phyloP scores from a whole-genome alignment of 805 yeast species.

The Starmerella potacharoeniae region DNA sequence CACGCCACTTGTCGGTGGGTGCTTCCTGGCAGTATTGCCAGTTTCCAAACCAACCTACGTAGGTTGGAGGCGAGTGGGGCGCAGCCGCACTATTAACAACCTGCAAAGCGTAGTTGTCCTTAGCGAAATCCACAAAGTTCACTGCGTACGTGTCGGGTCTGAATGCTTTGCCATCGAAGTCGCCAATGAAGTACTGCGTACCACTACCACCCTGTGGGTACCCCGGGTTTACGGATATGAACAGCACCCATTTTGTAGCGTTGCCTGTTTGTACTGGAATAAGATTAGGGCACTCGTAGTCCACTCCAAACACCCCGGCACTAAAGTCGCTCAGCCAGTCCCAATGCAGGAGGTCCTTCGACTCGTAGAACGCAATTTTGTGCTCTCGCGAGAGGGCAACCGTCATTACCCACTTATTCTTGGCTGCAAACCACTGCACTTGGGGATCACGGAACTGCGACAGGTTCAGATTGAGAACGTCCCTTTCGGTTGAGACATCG shows the following conservation, averaged over 20 bases:
- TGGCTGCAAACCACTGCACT: slow-evolving; percentile 17
- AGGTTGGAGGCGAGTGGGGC: slow-evolving; percentile 19
- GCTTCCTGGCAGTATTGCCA: slow-evolving; percentile 33
- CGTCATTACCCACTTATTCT: slow-evolving; percentile 17
- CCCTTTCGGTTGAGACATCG: slow-evolving; percentile 26
- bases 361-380: slow-evolving; percentile 16
- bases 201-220: slow-evolving; percentile 34
- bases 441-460: slow-evolving; percentile 21
- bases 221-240: slow-evolving; percentile 36
- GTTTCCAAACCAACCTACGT: slow-evolving; percentile 35
- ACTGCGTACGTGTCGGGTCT: slow-evolving; percentile 25
- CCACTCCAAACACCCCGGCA: slow-evolving; percentile 27
- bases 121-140: slow-evolving; percentile 30
- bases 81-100: slow-evolving; percentile 23
- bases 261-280: slow-evolving; percentile 27
- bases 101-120: slow-evolving; percentile 35
- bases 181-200: slow-evolving; percentile 35
- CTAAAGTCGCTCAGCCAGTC: slow-evolving; percentile 10
- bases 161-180: slow-evolving; percentile 33
- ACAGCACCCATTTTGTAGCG: slow-evolving; percentile 31
- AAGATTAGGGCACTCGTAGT: slow-evolving; percentile 36
- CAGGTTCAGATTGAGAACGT: slow-evolving; percentile 26
- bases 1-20: slow-evolving; percentile 32
- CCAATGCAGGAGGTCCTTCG: slow-evolving; percentile 15
- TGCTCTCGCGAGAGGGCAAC: slow-evolving; percentile 18